Base-by-base conservation (phyloP, 1,284 basidiomycete species). In the Cryptococcus jaspeensis region DNA sequence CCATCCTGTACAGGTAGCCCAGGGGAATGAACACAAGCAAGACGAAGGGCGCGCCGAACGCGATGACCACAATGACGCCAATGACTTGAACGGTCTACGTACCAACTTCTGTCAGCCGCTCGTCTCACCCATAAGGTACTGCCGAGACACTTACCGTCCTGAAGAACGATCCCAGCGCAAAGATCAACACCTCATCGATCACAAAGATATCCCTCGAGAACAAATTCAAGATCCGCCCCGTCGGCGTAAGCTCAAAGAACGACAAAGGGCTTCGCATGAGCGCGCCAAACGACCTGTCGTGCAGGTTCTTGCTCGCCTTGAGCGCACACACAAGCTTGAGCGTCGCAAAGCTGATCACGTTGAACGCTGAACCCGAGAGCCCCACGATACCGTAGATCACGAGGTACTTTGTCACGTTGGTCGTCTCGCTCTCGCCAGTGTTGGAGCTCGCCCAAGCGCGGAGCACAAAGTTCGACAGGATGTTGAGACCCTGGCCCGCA, bases 151-250 rank as follows among this genome's bases (percentile, higher is more conserved):
- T 60, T 40, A 72, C 64, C 1, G 80, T 93, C 39, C 89, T 82
- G 64, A 85, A 81, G 55, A 89, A 79, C 39, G 81, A 82, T 67
- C 85, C 84, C 37, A 93, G 85, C 0, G 84, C 86, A 47, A 87
- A 82, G 22, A 85, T 85, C 23, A 94, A 82, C 7, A 90, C 79
- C 67, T 89, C 85, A 53, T 97, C 94, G 43, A 93, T 85, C 37
- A 95, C 92, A 69, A 94, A 94, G 44, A 89, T 86, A 71, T 99
- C 95, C 5, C 92, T 85, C 15, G 90, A 91, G 78, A 98, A 98
- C 37, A 96, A 77, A 62, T 80, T 79, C 35, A 80, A 71, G 59
- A 72, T 80, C 50, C 72, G 70, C 67, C 90, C 89, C 22, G 84
- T 86, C 2, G 90, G 89, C 0, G 89, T 92, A 54, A 84, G 77